Percentiles rank a stretch among this genome's conserved stretches.
phyloP scores from a whole-genome alignment of 2,329 filamentous ascomycete species.

The Knoxdaviesia capensis region DNA sequence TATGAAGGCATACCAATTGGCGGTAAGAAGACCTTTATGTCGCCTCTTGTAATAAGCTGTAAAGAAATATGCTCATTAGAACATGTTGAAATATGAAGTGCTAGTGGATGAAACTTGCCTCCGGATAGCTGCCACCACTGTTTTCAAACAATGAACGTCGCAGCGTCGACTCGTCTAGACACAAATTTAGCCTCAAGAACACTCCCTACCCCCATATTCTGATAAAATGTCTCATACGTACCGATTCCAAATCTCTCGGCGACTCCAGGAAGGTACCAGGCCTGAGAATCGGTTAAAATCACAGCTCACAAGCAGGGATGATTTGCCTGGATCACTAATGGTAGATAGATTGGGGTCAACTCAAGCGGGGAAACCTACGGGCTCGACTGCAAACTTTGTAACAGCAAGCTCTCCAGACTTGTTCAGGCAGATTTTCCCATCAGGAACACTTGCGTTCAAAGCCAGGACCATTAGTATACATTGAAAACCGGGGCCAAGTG shows the following conservation, averaged over 20 bases:
- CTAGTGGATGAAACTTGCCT: slow-evolving; percentile 22
- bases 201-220: not conserved
- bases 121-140: slow-evolving; percentile 88
- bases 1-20: slow-evolving; percentile 46
- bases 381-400: slow-evolving; percentile 93
- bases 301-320: not conserved
- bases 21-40: slow-evolving; percentile 89
- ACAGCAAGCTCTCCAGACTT: slow-evolving; percentile 72
- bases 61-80: slow-evolving; percentile 7
- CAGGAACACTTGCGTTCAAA: slow-evolving; percentile 26
- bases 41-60: slow-evolving; percentile 69
- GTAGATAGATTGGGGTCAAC: not conserved
- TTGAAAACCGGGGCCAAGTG: not conserved
- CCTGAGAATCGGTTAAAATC: slow-evolving; percentile 12
- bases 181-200: slow-evolving; percentile 9
- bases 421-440: slow-evolving; percentile 84
- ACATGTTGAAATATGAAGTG: not conserved
- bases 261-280: slow-evolving; percentile 72
- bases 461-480: not conserved
- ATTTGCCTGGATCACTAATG: not conserved
- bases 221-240: slow-evolving; percentile 13
- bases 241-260: slow-evolving; percentile 85
- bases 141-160: slow-evolving; percentile 83
- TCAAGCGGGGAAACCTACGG: slow-evolving; percentile 30
- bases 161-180: slow-evolving; percentile 59